phyloP scores from a whole-genome alignment of 768 basidiomycete species.

The Mrakia blollopis region DNA sequence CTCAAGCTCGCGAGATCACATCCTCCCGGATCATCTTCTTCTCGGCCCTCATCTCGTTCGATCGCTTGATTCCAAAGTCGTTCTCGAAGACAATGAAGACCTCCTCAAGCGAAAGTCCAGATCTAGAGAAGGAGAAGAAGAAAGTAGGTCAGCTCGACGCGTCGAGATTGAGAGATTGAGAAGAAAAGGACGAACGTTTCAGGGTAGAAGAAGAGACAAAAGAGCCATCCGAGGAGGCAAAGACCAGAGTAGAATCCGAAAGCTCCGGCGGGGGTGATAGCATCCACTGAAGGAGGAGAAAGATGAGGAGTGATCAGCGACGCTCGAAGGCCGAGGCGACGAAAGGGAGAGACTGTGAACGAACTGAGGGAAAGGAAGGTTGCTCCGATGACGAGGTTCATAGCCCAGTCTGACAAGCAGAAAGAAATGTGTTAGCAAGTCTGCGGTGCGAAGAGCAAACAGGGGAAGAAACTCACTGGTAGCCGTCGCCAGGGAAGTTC shows the following conservation, averaged over 20 bases:
- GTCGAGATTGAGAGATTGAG: constrained; percentile 43
- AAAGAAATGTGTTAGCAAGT: not conserved
- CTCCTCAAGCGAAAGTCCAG: constrained; percentile 48
- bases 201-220: constrained; percentile 66
- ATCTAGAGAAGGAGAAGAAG: constrained; percentile 38
- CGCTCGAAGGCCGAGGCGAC: not conserved
- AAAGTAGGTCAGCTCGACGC: not conserved
- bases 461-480: constrained; percentile 46
- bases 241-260: constrained; percentile 73
- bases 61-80: constrained; percentile 62
- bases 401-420: constrained; percentile 40
- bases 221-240: constrained; percentile 64
- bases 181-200: constrained; percentile 54
- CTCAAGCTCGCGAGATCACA: not conserved
- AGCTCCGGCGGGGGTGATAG: constrained; percentile 67
- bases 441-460: not conserved
- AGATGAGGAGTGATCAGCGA: not conserved
- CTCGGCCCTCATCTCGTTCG: constrained; percentile 50
- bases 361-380: constrained; percentile 68
- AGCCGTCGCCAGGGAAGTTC: constrained; percentile 66
- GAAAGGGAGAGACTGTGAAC: not conserved
- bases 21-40: constrained; percentile 40
- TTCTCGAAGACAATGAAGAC: constrained; percentile 52
- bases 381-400: constrained; percentile 67
- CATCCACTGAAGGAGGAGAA: constrained; percentile 47